Base-by-base conservation (phyloP, 140 eudicot species). In the Bidens hawaiensis region DNA sequence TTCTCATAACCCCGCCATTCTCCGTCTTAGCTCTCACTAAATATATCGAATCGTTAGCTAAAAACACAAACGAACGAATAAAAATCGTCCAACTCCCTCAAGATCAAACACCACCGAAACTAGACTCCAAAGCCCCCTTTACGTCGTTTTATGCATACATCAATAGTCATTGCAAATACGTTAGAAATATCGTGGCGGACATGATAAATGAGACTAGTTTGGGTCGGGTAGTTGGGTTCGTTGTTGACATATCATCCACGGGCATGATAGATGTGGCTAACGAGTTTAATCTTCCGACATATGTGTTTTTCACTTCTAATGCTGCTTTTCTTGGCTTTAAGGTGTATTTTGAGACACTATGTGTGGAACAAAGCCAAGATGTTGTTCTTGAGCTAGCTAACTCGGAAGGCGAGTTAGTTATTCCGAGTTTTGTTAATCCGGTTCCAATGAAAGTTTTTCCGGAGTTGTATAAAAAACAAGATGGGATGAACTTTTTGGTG, bases 191-290 rank as follows among this genome's bases (percentile, higher is more conserved):
- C 0, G 56, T 64, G 26, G 25, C 28, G n/a, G 64, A 51, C 17
- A 40, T 52, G 34, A 28, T 62, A 22, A 34, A 21, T 12, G 27
- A 23, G 18, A 45, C 40, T 0, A 22, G 13, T 3, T 46, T 21
- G 0, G 19, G 28, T 51, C 52, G 24, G 34, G 11, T 74, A 28
- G 51, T 34, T 6, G 85, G 75, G 14, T 75, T 77, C 5, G 70
- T 81, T 1, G 38, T 76, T 2, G 86, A 81, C 24, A 68, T 81
- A 67, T 57, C 76, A 6, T 72, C 80, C 38, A 33, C 64, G 22
- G 8, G 65, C 34, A 63, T 81, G 75, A 69, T 77, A 7, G 83
- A 76, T 16, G 76, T 81, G 28, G 87, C 80, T 3, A 53, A 65
- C 30, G 80, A 81, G 57, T 60, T 81, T 6, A 48, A 60, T n/a